Percentiles rank a stretch among this genome's conserved stretches.
phyloP scores from a whole-genome alignment of 2,329 filamentous ascomycete species.

The Neofusicoccum kwambonambiense region DNA sequence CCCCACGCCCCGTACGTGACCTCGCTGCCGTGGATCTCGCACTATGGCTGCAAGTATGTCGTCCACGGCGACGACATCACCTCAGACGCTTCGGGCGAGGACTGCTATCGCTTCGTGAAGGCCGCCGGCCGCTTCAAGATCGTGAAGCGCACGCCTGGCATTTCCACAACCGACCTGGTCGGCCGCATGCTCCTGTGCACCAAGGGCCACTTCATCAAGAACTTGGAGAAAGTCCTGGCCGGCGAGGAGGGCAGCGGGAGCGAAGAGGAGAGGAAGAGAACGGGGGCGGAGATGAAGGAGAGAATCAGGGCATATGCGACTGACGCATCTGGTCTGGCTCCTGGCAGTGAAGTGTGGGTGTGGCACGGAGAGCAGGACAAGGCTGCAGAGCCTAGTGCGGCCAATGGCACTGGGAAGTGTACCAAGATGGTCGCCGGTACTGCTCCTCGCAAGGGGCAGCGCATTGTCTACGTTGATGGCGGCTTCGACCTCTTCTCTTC shows the following conservation, averaged over 20 bases:
- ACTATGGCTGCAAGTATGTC: slow-evolving; percentile 93
- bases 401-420: slow-evolving; percentile 65
- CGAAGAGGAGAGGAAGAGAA: slow-evolving; percentile 62
- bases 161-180: slow-evolving; percentile 97
- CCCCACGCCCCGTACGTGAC: slow-evolving; percentile 92
- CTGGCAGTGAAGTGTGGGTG: slow-evolving; percentile 81
- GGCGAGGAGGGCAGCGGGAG: slow-evolving; percentile 73
- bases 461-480: slow-evolving; percentile 91
- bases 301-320: slow-evolving; percentile 84
- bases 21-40: slow-evolving; percentile 85
- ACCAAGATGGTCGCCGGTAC: slow-evolving; percentile 67
- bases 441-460: slow-evolving; percentile 72
- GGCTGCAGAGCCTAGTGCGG: slow-evolving; percentile 29
- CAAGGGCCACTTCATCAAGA: slow-evolving; percentile 88
- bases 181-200: slow-evolving; percentile 96
- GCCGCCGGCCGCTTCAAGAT: slow-evolving; percentile 91
- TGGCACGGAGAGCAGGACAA: slow-evolving; percentile 53
- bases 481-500: slow-evolving; percentile 97
- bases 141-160: slow-evolving; percentile 92
- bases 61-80: slow-evolving; percentile 98
- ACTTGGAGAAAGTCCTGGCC: slow-evolving; percentile 65
- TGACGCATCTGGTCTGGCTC: slow-evolving; percentile 74
- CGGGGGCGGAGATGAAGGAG: slow-evolving; percentile 69
- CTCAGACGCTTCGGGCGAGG: slow-evolving; percentile 86
- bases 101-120: slow-evolving; percentile 98